Base-by-base conservation (phyloP, 2,329 filamentous ascomycete species). In the Alternaria sp. region DNA sequence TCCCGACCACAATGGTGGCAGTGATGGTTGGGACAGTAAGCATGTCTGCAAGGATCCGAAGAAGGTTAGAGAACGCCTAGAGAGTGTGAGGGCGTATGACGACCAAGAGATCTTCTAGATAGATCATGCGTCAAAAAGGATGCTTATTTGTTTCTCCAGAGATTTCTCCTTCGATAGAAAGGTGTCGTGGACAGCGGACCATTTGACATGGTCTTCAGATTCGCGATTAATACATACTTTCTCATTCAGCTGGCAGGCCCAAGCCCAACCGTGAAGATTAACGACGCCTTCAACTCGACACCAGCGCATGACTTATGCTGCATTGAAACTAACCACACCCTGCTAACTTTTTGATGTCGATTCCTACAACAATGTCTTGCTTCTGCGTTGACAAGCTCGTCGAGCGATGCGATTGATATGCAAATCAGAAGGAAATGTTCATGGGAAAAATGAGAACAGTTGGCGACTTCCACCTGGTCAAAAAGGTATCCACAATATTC, bases 21-120 rank as follows among this genome's bases (percentile, higher is more conserved):
- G 72, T 54, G 75, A 77, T 66, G 75, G 74, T 3, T 77, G 75
- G 75, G 75, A 76, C 61, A 71, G 66, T n/a, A 76, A 74, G 48
- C 75, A 76, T 59, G 70, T 72, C 0, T 73, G 68, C 34, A 61
- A 65, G n/a, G 67, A 72, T 20, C 64, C 62, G 0, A 60, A 47
- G 1, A 56, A 54, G 36, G 67, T 71, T 3, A 62, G 65, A 44
- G 46, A 62, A 54, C 58, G 65, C 51, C 49, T 74, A 54, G 69
- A 74, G 56, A 69, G 68, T 51, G 69, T 73, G 14, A 65, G 75
- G 53, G 74, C 73, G 41, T 77, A 76, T 57, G 74, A 76, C 51
- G 74, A 75, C 51, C 73, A 75, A 55, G 57, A 75, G 64, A 76
- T 77, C 22, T 77, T 70, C 32, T 75, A 57, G 26, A 22, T 1